Evolutionary conservation across 495 filamentous ascomycete species (phyloP), one percentile per base, ranked within the genome.

Genomic region (Penicillium arizonense): DNA sequence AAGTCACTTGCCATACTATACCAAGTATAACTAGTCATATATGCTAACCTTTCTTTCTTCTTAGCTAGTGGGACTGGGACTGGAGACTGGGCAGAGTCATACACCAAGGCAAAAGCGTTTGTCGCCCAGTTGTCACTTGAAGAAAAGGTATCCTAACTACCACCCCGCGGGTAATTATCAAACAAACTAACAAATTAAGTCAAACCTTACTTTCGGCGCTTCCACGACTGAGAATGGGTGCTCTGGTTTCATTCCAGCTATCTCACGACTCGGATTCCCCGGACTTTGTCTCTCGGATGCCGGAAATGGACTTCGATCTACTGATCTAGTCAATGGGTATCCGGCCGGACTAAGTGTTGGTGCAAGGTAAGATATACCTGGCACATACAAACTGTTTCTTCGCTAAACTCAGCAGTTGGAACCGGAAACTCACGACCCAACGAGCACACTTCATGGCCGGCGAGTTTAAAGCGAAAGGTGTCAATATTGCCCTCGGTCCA

Each of bases 241-340:
- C 55, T 71, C 73, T 32, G 82, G 83, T 18, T 77, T 72, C 41
- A 79, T 74, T 9, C 70, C 65, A 3, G 66, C 72, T 5, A 70
- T 86, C 23, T 72, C 77, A 0, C 71, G 84, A 8, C 70, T 88
- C 4, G 64, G 62, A 1, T 88, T 83, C 53, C 73, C 80, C 0
- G 86, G 86, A 7, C 62, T 88, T 35, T 88, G 85, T 58, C 71
- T 89, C 0, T 69, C 72, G 14, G 85, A 89, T 64, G 84, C 82
- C 3, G 82, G 82, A 0, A 80, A 86, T 53, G 85, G 84, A 14
- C 66, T 87, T 21, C 68, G 84, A 3, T 69, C 55, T 16, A 81
- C 82, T 0, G 83, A 88, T 53, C 81, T 82, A 60, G 84, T 83
- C 24, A 84, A 79, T 52, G 72, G 69, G 20, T 86, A 77, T 67